A percentile compares a stretch with the other conserved stretches of the same genome.
These are phyloP conservation scores for Penstemon davidsonii DNA, from an alignment of 257 asterid genomes.

Conservation along the genomic window DNA sequence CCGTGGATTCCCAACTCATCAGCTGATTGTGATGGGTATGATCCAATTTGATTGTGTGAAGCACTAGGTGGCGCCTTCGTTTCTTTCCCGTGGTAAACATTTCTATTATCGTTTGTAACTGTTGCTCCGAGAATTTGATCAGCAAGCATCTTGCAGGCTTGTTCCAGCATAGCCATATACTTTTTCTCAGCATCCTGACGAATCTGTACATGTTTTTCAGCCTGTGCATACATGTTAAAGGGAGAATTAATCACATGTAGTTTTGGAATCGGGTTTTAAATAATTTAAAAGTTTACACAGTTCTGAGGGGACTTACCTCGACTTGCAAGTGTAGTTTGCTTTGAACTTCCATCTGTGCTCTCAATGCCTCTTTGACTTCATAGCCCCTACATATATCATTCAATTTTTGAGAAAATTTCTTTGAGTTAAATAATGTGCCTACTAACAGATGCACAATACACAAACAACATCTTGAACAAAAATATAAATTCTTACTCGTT, in stretches of 20 bases:
- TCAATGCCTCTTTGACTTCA: conserved; percentile 87
- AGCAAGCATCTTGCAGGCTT: conserved; percentile 77
- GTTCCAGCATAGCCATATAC: conserved; percentile 73
- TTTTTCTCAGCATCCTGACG: conserved; percentile 75
- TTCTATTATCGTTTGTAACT: conserved; percentile 36
- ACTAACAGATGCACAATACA: conserved; percentile 8
- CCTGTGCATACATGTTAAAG: conserved; percentile 43
- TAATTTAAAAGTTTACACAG: neutral
- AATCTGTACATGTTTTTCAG: conserved; percentile 77
- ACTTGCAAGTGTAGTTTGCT: conserved; percentile 89
- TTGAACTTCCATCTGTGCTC: conserved; percentile 96
- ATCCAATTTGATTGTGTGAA: conserved; percentile 30
- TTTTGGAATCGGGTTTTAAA: neutral
- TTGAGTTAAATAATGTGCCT: neutral
- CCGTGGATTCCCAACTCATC: conserved; percentile 36
- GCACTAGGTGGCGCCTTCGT: conserved; percentile 29
- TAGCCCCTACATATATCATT: conserved; percentile 58
- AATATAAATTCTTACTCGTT: conserved; percentile 60
- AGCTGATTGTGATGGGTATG: conserved; percentile 44
- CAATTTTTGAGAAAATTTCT: conserved; percentile 11
- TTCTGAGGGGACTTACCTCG: conserved; percentile 52
- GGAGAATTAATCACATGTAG: neutral
- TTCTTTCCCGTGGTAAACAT: conserved; percentile 41
- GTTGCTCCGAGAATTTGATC: conserved; percentile 69
- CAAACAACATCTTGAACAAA: conserved; percentile 4